Evolutionary conservation across 306 rosid species (phyloP), one percentile per base, ranked within the genome.

Genomic region (Sicyos baderoa): DNA sequence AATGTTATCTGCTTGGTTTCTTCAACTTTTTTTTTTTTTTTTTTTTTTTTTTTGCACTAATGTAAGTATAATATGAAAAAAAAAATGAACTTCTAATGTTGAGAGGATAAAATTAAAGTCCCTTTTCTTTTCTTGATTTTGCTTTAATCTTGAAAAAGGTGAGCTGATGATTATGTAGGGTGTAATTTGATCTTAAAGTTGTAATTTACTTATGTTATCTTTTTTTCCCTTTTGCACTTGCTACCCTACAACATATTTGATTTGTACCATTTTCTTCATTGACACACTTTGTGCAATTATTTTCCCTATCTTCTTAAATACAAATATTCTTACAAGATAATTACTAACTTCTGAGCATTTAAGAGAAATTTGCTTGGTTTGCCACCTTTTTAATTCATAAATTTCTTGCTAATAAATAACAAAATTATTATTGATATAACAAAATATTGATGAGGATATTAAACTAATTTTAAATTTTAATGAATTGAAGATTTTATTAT

Each of bases 41-140:
- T 3, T 3, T 40, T 17, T 57, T 37, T 58, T 58, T 53, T 18
- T 67, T 14, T 75, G 73, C 60, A 53, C 71, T 57, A 76, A 74
- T 62, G 68, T 78, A 83, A 71, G 79, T 60, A 76, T 59, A 62
- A 37, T 9, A 37, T 10, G 37, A 18, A 3, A 18, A 3, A 13
- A 62, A 18, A 8, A 18, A 3, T 5, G 66, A 70, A 1, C 25
- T 78, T 37, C 84, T 59, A 78, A 78, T 78, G 74, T 78, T 78
- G 72, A 65, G 72, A 65, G 72, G 70, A 83, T 14, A 83, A 10
- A 64, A 64, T 77, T 54, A 70, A 54, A 19, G 55, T 55, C 52
- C 40, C 37, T 66, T 25, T 66, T n/a, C n/a, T 47, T 37, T 66
- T 47, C 37, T 23, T 65, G 71, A 47, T 45, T 14, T 66, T 19